Conservation (phyloP, 1,284 basidiomycete species). For the Takashimella tepidaria region DNA sequence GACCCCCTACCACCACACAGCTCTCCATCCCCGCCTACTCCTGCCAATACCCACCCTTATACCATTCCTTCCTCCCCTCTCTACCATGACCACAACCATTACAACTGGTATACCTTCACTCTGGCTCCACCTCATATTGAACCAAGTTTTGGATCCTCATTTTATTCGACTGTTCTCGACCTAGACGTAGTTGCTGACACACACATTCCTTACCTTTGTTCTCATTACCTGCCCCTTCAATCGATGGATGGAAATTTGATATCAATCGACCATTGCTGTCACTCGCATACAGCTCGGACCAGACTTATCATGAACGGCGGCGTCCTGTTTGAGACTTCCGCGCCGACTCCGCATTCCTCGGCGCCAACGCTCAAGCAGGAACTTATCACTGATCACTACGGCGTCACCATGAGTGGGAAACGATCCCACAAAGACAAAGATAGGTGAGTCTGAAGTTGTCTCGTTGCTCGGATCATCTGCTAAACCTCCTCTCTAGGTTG, state of each 20-base stretch:
- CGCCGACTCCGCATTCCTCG: slow-evolving; percentile 9
- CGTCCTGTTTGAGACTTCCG: slow-evolving; percentile 15
- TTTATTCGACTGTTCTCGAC: not conserved
- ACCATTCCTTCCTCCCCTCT: not conserved
- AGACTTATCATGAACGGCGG: slow-evolving; percentile 17
- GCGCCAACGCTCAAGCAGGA: slow-evolving; percentile 20
- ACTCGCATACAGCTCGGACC: not conserved
- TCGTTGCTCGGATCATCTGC: not conserved
- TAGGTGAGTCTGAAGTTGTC: not conserved
- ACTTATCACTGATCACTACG: slow-evolving; percentile 23
- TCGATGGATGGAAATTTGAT: too few species aligned
- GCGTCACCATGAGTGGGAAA: slow-evolving; percentile 13
- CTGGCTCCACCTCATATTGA: too few species aligned
- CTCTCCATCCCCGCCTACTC: not conserved
- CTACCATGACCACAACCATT: not conserved
- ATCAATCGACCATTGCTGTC: not conserved
- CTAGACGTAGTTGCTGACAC: not conserved
- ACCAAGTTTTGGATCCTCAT: not conserved
- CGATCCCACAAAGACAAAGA: slow-evolving; percentile 19
- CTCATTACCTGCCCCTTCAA: too few species aligned
- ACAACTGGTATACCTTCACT: too few species aligned
- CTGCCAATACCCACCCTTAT: not conserved
- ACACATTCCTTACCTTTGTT: not conserved
- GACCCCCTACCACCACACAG: not conserved
- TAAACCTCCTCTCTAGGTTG: not conserved